Percentiles rank a stretch among this genome's conserved stretches.
Conservation (phyloP, 176 grass and related monocot species). For the Aegilops bicornis region DNA sequence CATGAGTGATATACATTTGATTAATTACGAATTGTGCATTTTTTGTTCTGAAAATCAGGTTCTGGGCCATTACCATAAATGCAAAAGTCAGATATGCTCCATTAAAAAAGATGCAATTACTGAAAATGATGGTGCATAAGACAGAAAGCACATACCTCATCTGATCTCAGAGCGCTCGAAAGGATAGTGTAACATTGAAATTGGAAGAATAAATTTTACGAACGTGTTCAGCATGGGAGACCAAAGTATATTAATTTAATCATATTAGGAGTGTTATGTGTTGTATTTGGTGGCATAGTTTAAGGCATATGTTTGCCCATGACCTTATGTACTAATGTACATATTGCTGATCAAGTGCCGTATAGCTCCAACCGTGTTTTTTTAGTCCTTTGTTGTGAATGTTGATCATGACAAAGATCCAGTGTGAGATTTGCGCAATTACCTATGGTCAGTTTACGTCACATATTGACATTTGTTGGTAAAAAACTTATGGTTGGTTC, state of each 20-base stretch:
- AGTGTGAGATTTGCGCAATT: not conserved
- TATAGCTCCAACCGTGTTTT: not conserved
- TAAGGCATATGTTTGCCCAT: not conserved
- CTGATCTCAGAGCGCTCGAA: not conserved
- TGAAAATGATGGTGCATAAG: not conserved
- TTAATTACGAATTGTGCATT: not conserved
- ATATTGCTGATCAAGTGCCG: not conserved
- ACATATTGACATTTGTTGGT: constrained; percentile 1
- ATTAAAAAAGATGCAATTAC: not conserved
- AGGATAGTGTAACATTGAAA: constrained; percentile 4
- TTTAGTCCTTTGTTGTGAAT: constrained; percentile 7
- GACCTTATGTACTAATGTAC: not conserved
- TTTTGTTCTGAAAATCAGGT: constrained; percentile 2
- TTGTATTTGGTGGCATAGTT: constrained; percentile 19
- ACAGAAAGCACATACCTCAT: not conserved
- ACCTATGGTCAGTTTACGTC: not conserved
- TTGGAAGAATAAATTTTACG: not conserved
- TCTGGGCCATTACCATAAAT: not conserved
- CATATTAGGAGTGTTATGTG: not conserved
- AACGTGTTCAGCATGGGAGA: constrained; percentile 3
- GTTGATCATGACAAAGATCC: not conserved
- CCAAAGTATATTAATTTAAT: not conserved
- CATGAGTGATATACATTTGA: too few species aligned
- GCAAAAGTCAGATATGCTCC: not conserved
- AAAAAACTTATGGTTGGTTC: constrained; percentile 4